Evolutionary conservation across 2,329 filamentous ascomycete species (phyloP), one percentile per base, ranked within the genome.

Genomic region (Geosmithia putterillii): DNA sequence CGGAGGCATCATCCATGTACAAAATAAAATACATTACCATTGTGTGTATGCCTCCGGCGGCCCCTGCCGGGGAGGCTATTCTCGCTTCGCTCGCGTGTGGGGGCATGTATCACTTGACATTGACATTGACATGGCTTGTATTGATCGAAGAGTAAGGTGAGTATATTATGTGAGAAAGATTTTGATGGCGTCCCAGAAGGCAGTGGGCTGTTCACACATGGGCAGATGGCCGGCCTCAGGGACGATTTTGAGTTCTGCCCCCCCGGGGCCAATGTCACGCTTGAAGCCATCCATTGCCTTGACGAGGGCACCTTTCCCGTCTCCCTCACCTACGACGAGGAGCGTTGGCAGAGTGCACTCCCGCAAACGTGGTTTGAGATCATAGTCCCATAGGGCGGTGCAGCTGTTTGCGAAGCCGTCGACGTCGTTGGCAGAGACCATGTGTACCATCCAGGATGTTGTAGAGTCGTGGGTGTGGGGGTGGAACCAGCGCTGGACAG

Each of bases 401-500:
- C 83, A 83, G 43, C 75, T 73, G 53, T 77, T 74, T 47, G 67
- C 69, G 58, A 89, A 88, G 0, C 84, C 84, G 37, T 76, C 64
- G 1, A 92, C 65, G 49, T 76, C 73, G 57, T 94, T 94, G 14
- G 59, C 63, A 12, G 71, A 70, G 0, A 90, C 81, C 66, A 88
- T 83, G 4, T 77, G 67, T 46, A 74, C 77, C 53, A 90, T 82
- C 50, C 68, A 68, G 19, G n/a, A 38, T 62, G 3, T 74, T 71
- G 0, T 59, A 52, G 0, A 58, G 72, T 79, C 57, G 50, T 61
- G 56, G 14, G 59, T 71, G 9, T 54, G 58, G 21, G 65, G 77
- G 54, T 87, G 86, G 53, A 94, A 89, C 87, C 87, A 94, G 17
- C 87, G 70, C 44, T 73, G 68, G 0, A 86, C 82, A 0, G 87